phyloP scores from a whole-genome alignment of 306 rosid genomes.

The Prunus persica region DNA sequence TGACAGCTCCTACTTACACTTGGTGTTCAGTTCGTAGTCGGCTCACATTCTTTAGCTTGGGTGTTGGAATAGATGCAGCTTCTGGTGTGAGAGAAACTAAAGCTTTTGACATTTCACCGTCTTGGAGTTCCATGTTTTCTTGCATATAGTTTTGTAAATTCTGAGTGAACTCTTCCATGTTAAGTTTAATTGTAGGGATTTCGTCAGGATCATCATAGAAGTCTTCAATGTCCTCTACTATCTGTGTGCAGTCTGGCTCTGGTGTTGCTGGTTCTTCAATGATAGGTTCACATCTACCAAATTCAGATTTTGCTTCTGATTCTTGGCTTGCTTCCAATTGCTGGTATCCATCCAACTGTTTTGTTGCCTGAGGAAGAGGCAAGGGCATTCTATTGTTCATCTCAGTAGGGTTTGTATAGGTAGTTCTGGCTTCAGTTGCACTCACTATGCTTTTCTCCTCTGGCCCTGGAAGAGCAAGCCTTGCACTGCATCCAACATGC shows the following conservation, averaged over 20 bases:
- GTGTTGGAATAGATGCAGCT: slow-evolving; percentile 78
- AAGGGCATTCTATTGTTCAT: slow-evolving; percentile 42
- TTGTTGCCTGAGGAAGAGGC: slow-evolving; percentile 49
- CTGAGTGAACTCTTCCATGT: slow-evolving; percentile 76
- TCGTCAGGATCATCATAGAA: slow-evolving; percentile 58
- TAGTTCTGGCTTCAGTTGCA: slow-evolving; percentile 42
- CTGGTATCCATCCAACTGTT: slow-evolving; percentile 43
- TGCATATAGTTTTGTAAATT: slow-evolving; percentile 85
- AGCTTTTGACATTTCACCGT: slow-evolving; percentile 85
- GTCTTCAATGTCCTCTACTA: slow-evolving; percentile 70
- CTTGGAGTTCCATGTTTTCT: slow-evolving; percentile 84
- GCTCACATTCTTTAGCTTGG: slow-evolving; percentile 87
- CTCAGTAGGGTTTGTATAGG: slow-evolving; percentile 33
- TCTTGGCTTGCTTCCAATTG: slow-evolving; percentile 42
- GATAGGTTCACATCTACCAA: slow-evolving; percentile 64
- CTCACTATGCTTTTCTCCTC: slow-evolving; percentile 69
- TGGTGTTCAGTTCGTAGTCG: slow-evolving; percentile 91
- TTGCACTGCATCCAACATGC: slow-evolving; percentile 69
- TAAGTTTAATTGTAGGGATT: slow-evolving; percentile 82
- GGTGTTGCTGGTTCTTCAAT: slow-evolving; percentile 96
- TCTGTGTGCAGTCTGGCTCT: slow-evolving; percentile 66
- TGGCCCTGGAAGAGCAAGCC: slow-evolving; percentile 94
- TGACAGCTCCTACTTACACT: slow-evolving; percentile 65
- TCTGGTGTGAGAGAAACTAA: slow-evolving; percentile 71
- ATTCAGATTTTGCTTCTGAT: slow-evolving; percentile 32